Evolutionary conservation across 345 rosid species (phyloP).

Genomic region (Citrus sinensis): DVS_A1.0 CM039169.1:4733001-4733500

Average conservation of each 20-base stretch:
- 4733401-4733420: conserved; percentile 91
- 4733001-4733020: conserved; percentile 26
- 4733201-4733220: conserved; percentile 75
- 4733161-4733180: conserved; percentile 83
- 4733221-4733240: conserved; percentile 71
- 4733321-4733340: conserved; percentile 51
- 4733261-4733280: conserved; percentile 88
- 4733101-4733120: conserved; percentile 89
- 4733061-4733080: conserved; percentile 91
- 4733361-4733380: conserved; percentile 55
- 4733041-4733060: conserved; percentile 85
- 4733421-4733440: conserved; percentile 69
- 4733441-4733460: conserved; percentile 82
- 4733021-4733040: conserved; percentile 80
- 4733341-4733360: conserved; percentile 29
- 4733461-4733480: conserved; percentile 78
- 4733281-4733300: conserved; percentile 74
- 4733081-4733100: conserved; percentile 65
- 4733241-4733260: conserved; percentile 86
- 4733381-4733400: conserved; percentile 78
- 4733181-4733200: conserved; percentile 86
- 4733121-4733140: conserved; percentile 71
- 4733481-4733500: conserved; percentile 76
- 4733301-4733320: conserved; percentile 94
- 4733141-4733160: conserved; percentile 36